A percentile compares a stretch with the other conserved stretches of the same genome.
These are phyloP conservation scores for Meripilus lineatus DNA, from an alignment of 1,284 basidiomycete species.

Conservation along the genomic window DNA sequence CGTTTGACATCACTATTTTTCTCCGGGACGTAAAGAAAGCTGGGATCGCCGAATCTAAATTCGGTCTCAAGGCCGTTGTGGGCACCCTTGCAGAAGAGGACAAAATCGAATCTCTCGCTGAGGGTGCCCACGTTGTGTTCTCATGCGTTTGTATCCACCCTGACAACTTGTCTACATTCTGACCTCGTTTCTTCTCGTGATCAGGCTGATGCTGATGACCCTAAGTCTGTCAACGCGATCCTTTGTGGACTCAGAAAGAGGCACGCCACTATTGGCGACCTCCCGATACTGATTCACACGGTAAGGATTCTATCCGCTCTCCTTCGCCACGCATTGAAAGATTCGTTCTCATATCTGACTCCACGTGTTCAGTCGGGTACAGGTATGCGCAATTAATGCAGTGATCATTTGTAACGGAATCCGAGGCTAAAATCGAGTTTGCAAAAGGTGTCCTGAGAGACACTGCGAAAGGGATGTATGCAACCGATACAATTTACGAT, in stretches of 20 bases:
- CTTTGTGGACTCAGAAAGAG: slow-evolving; percentile 40
- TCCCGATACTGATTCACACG: slow-evolving; percentile 47
- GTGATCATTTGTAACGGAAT: background rate
- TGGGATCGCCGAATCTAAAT: slow-evolving; percentile 6
- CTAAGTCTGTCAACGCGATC: slow-evolving; percentile 36
- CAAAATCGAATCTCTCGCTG: slow-evolving; percentile 1
- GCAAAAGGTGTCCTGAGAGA: slow-evolving; percentile 25
- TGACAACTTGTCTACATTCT: background rate
- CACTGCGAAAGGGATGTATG: slow-evolving; percentile 27
- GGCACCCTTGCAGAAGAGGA: slow-evolving; percentile 12
- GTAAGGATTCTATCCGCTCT: slow-evolving; percentile 27
- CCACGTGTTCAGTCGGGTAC: background rate
- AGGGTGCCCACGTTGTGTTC: slow-evolving; percentile 8
- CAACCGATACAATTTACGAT: slow-evolving; percentile 28
- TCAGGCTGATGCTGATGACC: slow-evolving; percentile 39
- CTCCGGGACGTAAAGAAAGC: slow-evolving; percentile 21
- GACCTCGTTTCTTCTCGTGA: background rate
- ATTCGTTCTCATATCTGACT: background rate
- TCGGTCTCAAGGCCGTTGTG: slow-evolving; percentile 23
- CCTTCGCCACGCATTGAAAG: background rate
- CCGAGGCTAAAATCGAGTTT: background rate
- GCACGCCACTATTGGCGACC: slow-evolving; percentile 35
- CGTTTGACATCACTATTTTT: slow-evolving; percentile 20
- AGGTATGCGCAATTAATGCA: too few relatives aligned
- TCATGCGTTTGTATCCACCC: slow-evolving; percentile 6